Evolutionary conservation across 495 filamentous ascomycete species (phyloP).

Genomic region (Parmelia sp.): DNA sequence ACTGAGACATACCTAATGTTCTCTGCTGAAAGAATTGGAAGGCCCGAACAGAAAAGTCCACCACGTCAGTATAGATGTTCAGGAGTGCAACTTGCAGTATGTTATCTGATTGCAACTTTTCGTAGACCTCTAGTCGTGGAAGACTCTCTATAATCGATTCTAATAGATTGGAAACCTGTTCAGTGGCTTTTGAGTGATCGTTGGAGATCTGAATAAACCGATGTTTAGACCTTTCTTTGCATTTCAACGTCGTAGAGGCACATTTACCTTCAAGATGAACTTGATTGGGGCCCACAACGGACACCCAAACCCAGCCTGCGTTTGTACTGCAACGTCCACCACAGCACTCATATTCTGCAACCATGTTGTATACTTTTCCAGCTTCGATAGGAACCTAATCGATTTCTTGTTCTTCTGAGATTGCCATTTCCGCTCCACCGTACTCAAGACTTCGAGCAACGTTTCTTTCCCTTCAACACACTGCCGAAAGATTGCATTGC

Average conservation of each 20-base stretch:
- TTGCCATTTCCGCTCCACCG: not conserved
- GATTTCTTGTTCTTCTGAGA: not conserved
- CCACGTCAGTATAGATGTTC: not conserved
- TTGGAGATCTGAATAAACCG: not conserved
- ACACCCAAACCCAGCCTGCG: not conserved
- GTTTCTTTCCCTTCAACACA: constrained; percentile 1
- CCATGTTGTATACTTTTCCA: constrained; percentile 1
- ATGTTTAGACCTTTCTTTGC: not conserved
- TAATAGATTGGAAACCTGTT: not conserved
- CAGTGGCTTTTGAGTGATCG: not conserved
- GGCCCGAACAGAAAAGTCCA: not conserved
- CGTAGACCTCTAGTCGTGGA: not conserved
- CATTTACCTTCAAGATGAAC: not conserved
- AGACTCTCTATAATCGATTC: constrained; percentile 1
- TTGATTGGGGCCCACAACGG: not conserved
- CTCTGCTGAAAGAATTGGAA: not conserved
- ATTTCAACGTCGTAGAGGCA: not conserved
- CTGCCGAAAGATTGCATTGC: not conserved
- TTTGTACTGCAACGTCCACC: not conserved
- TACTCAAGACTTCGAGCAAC: not conserved
- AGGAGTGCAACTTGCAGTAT: not conserved
- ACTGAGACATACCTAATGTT: not conserved
- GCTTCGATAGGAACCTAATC: not conserved
- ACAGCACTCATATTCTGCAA: constrained; percentile 1
- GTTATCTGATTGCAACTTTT: not conserved